Evolutionary conservation across 2,329 filamentous ascomycete species (phyloP).

Genomic region (Penicillium paneum): DNA sequence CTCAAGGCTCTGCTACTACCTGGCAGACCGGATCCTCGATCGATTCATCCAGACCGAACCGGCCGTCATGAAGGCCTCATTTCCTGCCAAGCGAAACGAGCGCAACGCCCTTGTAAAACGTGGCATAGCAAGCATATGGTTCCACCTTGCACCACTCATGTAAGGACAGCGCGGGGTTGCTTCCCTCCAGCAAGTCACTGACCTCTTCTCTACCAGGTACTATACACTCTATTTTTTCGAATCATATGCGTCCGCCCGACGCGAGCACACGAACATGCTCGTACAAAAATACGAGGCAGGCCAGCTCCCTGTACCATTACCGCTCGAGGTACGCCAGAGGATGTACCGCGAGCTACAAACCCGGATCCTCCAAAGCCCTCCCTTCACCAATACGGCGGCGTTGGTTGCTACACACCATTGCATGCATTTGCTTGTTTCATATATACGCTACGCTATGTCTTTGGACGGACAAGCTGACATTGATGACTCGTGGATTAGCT

Average conservation of each 20-base stretch:
- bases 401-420: constrained; percentile 44
- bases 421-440: constrained; percentile 40
- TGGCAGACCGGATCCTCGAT: constrained; percentile 43
- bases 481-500: constrained; percentile 42
- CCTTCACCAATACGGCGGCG: constrained; percentile 40
- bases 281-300: constrained; percentile 40
- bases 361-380: constrained; percentile 38
- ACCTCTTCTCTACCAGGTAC: constrained; percentile 30
- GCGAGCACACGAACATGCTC: constrained; percentile 37
- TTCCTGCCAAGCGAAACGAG: constrained; percentile 32
- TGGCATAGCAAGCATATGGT: constrained; percentile 36
- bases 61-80: constrained; percentile 30
- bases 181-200: background rate
- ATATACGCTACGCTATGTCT: constrained; percentile 38
- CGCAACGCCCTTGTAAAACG: constrained; percentile 35
- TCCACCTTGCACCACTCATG: constrained; percentile 43
- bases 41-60: constrained; percentile 36
- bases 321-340: constrained; percentile 31
- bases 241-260: constrained; percentile 37
- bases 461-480: constrained; percentile 27
- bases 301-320: constrained; percentile 37
- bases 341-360: constrained; percentile 40
- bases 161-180: constrained; percentile 18
- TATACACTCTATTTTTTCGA: constrained; percentile 43
- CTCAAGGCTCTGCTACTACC: constrained; percentile 39